These are phyloP conservation scores for Ustilago sp. DNA, from an alignment of 1,284 basidiomycete species.

Conservation along the genomic window DNA sequence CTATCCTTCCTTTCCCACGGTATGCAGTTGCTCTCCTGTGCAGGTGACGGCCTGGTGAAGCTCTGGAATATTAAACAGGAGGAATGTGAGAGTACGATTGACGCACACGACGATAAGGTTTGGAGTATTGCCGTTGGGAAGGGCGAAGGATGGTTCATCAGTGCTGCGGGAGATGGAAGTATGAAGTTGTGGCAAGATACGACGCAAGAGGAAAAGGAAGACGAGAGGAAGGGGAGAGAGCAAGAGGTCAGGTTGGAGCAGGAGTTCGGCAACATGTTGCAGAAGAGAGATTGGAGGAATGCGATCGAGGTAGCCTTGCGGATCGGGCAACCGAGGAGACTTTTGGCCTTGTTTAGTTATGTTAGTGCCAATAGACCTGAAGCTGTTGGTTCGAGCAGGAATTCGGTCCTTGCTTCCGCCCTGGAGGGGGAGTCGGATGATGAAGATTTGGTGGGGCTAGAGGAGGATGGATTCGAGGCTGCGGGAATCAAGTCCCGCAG, in stretches of 20 bases:
- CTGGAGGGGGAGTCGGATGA: conserved; percentile 5
- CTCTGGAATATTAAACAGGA: conserved; percentile 93
- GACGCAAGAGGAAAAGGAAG: conserved; percentile 74
- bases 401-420: conserved; percentile 6
- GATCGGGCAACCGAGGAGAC: conserved; percentile 90
- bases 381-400: not conserved
- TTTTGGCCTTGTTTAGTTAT: conserved; percentile 80
- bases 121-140: conserved; percentile 87
- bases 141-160: conserved; percentile 84
- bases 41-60: conserved; percentile 94
- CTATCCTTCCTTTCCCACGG: conserved; percentile 88
- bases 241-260: conserved; percentile 77
- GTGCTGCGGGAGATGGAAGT: conserved; percentile 92
- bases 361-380: conserved; percentile 50
- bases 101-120: conserved; percentile 92
- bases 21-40: conserved; percentile 86
- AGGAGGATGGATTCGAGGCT: not conserved
- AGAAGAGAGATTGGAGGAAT: conserved; percentile 86
- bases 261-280: conserved; percentile 90
- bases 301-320: conserved; percentile 90
- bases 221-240: conserved; percentile 65
- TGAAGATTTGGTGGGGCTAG: conserved; percentile 7
- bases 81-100: conserved; percentile 83
- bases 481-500: not conserved
- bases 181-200: conserved; percentile 95